phyloP scores from a whole-genome alignment of 2,329 filamentous ascomycete species.

The Cladobotryum mycophilum region DNA sequence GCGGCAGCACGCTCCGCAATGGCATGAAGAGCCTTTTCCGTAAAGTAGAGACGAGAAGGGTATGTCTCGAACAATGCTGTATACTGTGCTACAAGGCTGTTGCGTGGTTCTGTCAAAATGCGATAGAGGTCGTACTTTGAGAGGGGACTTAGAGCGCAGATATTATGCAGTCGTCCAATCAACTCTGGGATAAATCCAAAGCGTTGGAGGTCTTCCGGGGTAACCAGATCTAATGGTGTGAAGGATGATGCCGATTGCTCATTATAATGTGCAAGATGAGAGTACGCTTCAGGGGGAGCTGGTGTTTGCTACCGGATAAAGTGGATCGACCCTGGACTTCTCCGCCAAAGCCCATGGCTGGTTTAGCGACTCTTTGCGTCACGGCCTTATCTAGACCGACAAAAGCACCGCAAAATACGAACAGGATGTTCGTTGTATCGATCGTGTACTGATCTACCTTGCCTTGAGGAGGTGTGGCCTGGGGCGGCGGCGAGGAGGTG shows the following conservation, averaged over 20 bases:
- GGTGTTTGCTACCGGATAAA: constrained; percentile 44
- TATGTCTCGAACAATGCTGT: constrained; percentile 75
- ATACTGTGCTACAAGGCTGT: constrained; percentile 84
- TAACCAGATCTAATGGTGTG: constrained; percentile 64
- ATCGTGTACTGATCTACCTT: constrained; percentile 64
- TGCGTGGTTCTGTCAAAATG: constrained; percentile 87
- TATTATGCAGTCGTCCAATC: constrained; percentile 91
- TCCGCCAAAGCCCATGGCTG: constrained; percentile 86
- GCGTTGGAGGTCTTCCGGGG: constrained; percentile 68
- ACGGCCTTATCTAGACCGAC: constrained; percentile 85
- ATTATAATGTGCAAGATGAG: constrained; percentile 50
- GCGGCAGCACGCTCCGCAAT: constrained; percentile 63
- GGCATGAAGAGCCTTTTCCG: constrained; percentile 69
- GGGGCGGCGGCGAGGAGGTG: constrained; percentile 38
- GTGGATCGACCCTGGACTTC: constrained; percentile 58
- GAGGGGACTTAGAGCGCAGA: constrained; percentile 76
- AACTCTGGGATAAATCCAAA: constrained; percentile 93
- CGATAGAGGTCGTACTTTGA: constrained; percentile 63
- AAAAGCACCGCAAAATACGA: constrained; percentile 94
- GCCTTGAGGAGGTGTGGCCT: constrained; percentile 39
- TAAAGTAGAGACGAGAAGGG: constrained; percentile 78
- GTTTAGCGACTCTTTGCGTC: constrained; percentile 76
- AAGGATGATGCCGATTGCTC: constrained; percentile 33
- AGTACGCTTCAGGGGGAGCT: constrained; percentile 56
- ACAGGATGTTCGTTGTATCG: constrained; percentile 92